Evolutionary conservation across 202 grass and related monocot genomes (phyloP).

Genomic region (Saccharum hybrid): DNA sequence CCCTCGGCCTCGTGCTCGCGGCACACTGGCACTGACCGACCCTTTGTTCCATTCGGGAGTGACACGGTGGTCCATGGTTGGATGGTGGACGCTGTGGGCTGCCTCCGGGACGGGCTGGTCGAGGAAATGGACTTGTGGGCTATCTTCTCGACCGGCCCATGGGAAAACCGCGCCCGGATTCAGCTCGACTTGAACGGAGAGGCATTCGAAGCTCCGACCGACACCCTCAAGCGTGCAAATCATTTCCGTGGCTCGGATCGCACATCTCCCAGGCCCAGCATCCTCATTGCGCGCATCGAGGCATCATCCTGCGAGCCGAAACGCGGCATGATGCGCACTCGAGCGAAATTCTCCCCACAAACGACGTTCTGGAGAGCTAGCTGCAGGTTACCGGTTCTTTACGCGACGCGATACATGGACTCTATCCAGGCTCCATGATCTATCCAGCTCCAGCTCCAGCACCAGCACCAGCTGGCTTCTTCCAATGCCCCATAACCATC

Average conservation of each 20-base stretch:
- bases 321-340: slow-evolving; percentile 38
- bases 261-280: background rate
- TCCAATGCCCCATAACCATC: background rate
- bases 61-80: background rate
- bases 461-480: background rate
- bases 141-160: background rate
- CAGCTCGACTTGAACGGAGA: too few relatives aligned
- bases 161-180: background rate
- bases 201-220: background rate
- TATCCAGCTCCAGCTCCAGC: too few relatives aligned
- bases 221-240: background rate
- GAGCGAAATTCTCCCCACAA: background rate
- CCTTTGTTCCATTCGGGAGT: too few relatives aligned
- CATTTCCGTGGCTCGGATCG: background rate
- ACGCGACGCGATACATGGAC: slow-evolving; percentile 10
- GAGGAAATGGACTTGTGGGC: background rate
- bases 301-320: too few relatives aligned
- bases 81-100: background rate
- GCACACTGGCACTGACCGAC: slow-evolving; percentile 2
- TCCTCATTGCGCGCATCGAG: background rate
- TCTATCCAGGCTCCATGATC: slow-evolving; percentile 14
- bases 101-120: background rate
- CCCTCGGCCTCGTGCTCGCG: background rate
- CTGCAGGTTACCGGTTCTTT: slow-evolving; percentile 22
- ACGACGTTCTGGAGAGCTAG: background rate